A percentile compares a stretch with the other conserved stretches of the same genome.
These are phyloP conservation scores for Puccinellia tenuiflora DNA, from an alignment of 176 grass and related monocot species.

Conservation along the genomic window DNA sequence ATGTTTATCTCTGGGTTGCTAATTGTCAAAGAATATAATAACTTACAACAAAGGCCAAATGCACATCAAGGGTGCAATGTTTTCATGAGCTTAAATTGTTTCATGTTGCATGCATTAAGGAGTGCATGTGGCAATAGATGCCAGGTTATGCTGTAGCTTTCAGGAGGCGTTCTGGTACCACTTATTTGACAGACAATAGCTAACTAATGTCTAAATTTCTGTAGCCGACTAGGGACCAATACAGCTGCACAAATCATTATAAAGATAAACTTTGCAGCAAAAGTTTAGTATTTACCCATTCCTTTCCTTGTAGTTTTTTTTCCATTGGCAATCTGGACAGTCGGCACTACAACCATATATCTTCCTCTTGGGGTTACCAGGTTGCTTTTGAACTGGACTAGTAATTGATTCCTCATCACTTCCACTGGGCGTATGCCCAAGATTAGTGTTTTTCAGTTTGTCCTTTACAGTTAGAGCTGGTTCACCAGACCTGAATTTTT, in stretches of 20 bases:
- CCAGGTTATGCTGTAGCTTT: not conserved
- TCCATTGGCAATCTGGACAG: not conserved
- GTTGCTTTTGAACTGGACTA: not conserved
- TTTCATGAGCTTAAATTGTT: not conserved
- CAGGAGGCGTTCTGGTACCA: not conserved
- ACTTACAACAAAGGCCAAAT: no score
- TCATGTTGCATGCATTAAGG: not conserved
- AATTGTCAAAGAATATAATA: no score
- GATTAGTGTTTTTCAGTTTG: no score
- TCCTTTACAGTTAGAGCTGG: no score
- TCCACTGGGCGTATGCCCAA: not conserved
- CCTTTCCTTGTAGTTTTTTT: not conserved
- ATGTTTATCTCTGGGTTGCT: no score
- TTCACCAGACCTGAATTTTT: no score
- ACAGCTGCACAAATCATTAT: not conserved
- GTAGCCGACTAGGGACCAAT: not conserved
- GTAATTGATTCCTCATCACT: not conserved
- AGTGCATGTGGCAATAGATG: not conserved
- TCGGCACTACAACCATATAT: not conserved
- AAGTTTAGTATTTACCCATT: not conserved
- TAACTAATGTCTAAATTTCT: not conserved
- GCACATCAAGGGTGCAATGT: not conserved
- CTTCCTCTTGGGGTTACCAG: not conserved
- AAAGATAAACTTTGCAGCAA: not conserved
- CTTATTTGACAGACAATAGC: no score